Evolutionary conservation across 805 yeast genomes (phyloP).

Genomic region (Wickerhamiella kurtzmanii): DNA sequence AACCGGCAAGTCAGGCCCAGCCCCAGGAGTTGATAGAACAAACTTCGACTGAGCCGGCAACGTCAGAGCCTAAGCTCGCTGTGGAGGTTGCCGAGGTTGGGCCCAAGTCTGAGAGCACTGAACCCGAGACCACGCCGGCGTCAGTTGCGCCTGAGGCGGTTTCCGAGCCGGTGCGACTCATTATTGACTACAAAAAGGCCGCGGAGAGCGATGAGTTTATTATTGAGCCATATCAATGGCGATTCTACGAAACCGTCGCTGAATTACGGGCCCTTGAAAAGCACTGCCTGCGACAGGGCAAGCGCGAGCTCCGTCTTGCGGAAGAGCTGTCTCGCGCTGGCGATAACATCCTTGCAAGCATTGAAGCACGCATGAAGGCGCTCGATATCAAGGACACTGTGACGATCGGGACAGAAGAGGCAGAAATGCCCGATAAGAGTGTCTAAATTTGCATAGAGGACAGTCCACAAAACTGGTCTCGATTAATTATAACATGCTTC

Average conservation of each 20-base stretch:
- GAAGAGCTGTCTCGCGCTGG: slow-evolving; percentile 5
- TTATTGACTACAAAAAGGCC: slow-evolving; percentile 8
- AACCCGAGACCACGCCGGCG: not conserved
- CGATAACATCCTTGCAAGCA: slow-evolving; percentile 1
- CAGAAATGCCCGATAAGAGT: not conserved
- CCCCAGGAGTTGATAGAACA: not conserved
- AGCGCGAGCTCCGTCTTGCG: slow-evolving; percentile 12
- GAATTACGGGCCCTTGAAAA: slow-evolving; percentile 10
- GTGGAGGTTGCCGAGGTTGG: not conserved
- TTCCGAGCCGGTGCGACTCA: slow-evolving; percentile 1
- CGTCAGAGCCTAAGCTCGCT: not conserved
- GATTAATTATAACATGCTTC: not conserved
- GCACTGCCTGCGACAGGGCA: slow-evolving; percentile 9
- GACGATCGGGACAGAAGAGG: not conserved
- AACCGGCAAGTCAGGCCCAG: not conserved
- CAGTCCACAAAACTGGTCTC: too few species aligned
- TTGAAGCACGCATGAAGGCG: slow-evolving; percentile 4
- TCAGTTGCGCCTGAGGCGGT: not conserved
- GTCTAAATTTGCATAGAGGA: not conserved
- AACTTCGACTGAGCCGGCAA: not conserved
- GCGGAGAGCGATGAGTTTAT: slow-evolving; percentile 9
- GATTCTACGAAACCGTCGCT: slow-evolving; percentile 16
- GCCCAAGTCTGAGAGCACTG: not conserved
- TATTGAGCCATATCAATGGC: slow-evolving; percentile 15
- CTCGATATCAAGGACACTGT: not conserved